Evolutionary conservation across 108 stramenopile species (phyloP).

Genomic region (Fragilariopsis cylindrus): DNA sequence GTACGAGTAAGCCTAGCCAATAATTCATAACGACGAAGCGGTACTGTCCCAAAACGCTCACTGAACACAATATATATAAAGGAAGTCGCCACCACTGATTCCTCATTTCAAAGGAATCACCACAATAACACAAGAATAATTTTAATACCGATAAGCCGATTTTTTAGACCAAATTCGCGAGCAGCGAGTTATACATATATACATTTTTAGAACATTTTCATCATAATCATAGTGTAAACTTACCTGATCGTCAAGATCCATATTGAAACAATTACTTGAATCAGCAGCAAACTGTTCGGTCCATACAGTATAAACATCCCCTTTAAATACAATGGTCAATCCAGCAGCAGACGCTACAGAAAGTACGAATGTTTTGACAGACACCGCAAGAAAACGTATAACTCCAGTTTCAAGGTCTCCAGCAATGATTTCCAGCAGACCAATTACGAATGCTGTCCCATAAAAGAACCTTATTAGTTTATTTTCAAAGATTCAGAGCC

Average conservation of each 20-base stretch:
- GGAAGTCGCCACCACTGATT: conserved; percentile 52
- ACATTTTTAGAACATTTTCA: too few species aligned
- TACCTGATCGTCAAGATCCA: conserved; percentile 19
- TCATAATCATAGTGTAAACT: too few species aligned
- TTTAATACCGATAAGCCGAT: too few species aligned
- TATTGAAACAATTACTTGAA: conserved; percentile 17
- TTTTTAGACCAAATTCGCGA: too few species aligned
- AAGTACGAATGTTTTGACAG: conserved; percentile 57
- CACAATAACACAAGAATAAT: too few species aligned
- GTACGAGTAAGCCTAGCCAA: conserved; percentile 45
- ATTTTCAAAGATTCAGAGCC: not conserved
- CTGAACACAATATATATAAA: conserved; percentile 40
- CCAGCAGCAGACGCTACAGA: conserved; percentile 40
- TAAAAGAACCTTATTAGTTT: conserved; percentile 4
- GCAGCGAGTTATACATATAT: too few species aligned
- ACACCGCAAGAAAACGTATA: conserved; percentile 49
- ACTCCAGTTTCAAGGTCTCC: conserved; percentile 56
- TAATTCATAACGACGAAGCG: conserved; percentile 49
- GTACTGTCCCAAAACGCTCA: conserved; percentile 46
- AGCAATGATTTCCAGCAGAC: conserved; percentile 55
- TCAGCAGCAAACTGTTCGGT: conserved; percentile 7
- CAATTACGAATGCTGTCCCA: conserved; percentile 37
- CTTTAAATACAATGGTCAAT: conserved; percentile 22
- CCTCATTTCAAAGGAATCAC: not conserved
- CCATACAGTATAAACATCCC: conserved; percentile 22